Percentiles rank a stretch among this genome's conserved stretches.
These are phyloP conservation scores for Solanum lignicaule DNA, from an alignment of 257 asterid species.

Conservation along the genomic window DNA sequence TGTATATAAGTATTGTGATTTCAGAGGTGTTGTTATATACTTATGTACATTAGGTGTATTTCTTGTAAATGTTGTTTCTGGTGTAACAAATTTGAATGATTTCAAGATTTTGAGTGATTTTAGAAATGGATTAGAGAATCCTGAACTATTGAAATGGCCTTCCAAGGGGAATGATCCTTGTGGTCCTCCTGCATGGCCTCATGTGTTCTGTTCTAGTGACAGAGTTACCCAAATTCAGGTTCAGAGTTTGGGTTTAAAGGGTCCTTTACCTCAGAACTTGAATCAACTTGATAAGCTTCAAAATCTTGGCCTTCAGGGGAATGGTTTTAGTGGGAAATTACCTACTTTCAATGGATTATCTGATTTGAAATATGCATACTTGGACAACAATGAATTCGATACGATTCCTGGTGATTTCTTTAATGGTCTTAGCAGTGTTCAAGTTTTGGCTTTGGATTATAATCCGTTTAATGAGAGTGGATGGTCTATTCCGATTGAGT, in stretches of 20 bases:
- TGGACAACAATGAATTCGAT: conserved; percentile 53
- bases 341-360: conserved; percentile 70
- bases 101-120: conserved; percentile 52
- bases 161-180: conserved; percentile 54
- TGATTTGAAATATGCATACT: conserved; percentile 42
- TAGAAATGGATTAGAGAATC: conserved; percentile 44
- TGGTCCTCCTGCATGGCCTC: conserved; percentile 80
- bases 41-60: conserved; percentile 16
- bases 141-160: conserved; percentile 75
- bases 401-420: conserved; percentile 64
- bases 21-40: conserved; percentile 4
- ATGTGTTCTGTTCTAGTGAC: conserved; percentile 51
- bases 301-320: conserved; percentile 68
- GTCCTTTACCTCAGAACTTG: conserved; percentile 56
- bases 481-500: conserved; percentile 50
- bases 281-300: conserved; percentile 44
- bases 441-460: conserved; percentile 57
- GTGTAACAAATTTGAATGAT: conserved; percentile 51
- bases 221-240: conserved; percentile 86
- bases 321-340: conserved; percentile 43
- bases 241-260: conserved; percentile 51
- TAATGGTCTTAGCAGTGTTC: conserved; percentile 39
- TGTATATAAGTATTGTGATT: conserved; percentile 21
- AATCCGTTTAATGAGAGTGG: conserved; percentile 67
- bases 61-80: conserved; percentile 20